These are phyloP conservation scores for Tetraselmis striata DNA, from an alignment of 139 green algal genomes.

Conservation along the genomic window DNA sequence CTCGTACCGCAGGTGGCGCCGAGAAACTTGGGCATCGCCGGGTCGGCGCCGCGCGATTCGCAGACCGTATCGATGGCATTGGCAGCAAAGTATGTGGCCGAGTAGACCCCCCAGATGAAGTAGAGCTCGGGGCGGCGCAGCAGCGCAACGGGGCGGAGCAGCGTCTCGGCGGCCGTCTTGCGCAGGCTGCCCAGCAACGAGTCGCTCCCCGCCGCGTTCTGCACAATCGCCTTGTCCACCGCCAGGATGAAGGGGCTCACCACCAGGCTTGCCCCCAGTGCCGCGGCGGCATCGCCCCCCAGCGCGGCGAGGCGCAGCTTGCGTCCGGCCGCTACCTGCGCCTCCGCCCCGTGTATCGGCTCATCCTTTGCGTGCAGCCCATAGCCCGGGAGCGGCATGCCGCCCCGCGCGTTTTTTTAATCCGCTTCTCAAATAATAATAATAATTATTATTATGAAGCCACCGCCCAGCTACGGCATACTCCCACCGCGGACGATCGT, in stretches of 20 bases:
- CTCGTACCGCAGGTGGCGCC: not conserved
- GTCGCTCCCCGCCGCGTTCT: not conserved
- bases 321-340: not conserved
- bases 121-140: not conserved
- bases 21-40: not conserved
- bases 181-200: not conserved
- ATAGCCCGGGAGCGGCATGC: not conserved
- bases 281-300: not conserved
- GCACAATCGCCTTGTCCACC: not conserved
- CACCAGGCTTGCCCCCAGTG: not conserved
- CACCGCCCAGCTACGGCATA: no score
- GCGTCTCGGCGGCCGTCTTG: not conserved
- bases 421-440: no score
- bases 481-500: no score
- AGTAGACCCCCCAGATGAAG: not conserved
- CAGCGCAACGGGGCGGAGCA: not conserved
- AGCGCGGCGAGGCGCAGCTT: not conserved
- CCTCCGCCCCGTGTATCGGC: no score
- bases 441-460: no score
- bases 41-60: not conserved
- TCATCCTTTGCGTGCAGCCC: not conserved
- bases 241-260: not conserved
- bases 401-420: no score
- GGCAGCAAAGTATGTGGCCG: not conserved
- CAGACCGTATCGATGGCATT: not conserved